Conservation (phyloP, 495 filamentous ascomycete species). For the Neurospora terricola region DNA sequence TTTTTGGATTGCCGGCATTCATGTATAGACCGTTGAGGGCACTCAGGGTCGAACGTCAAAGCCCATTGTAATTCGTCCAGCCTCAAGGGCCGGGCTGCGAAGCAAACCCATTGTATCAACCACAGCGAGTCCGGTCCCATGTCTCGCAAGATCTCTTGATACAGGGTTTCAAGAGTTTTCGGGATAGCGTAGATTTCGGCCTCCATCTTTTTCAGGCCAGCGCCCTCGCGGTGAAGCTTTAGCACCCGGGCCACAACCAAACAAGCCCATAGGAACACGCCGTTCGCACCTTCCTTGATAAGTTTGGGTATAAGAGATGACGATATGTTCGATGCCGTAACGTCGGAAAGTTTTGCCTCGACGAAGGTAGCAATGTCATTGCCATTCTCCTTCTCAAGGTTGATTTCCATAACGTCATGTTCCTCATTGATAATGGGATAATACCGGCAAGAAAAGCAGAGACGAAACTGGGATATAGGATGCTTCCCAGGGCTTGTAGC, state of each 20-base stretch:
- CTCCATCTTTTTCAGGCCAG: constrained; percentile 4
- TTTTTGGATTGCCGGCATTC: constrained; percentile 8
- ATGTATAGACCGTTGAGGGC: constrained; percentile 7
- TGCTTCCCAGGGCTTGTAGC: no score
- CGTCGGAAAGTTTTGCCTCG: neutral
- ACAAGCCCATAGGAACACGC: constrained; percentile 26
- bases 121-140: constrained; percentile 9
- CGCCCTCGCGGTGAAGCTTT: constrained; percentile 10
- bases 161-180: constrained; percentile 17
- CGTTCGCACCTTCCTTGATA: constrained; percentile 19
- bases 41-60: constrained; percentile 15
- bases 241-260: constrained; percentile 18
- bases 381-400: constrained; percentile 18
- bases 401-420: constrained; percentile 15
- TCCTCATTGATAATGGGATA: constrained; percentile 17
- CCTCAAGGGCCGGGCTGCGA: constrained; percentile 17
- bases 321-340: neutral
- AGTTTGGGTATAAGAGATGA: constrained; percentile 8
- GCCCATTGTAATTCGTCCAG: constrained; percentile 24
- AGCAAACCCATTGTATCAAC: constrained; percentile 28
- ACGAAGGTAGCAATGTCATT: constrained; percentile 24
- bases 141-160: constrained; percentile 15
- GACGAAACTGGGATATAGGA: constrained; percentile 4
- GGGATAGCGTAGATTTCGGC: constrained; percentile 10
- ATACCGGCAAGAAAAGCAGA: constrained; percentile 32